Base-by-base conservation (phyloP, 495 filamentous ascomycete species). In the Aspergillus egyptiacus region DNA sequence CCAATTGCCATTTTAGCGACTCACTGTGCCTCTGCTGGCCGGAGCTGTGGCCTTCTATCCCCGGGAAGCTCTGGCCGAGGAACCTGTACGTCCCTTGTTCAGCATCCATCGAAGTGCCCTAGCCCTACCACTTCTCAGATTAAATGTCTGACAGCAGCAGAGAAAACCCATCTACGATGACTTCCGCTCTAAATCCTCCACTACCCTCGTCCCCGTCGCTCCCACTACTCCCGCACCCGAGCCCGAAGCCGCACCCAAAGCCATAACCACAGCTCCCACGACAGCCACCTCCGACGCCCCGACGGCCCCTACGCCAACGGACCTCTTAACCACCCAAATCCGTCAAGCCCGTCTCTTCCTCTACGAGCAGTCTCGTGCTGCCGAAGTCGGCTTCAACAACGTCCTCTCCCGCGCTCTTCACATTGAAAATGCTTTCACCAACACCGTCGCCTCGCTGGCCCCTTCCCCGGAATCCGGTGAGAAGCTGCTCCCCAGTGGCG, bases 91-190 rank as follows among this genome's bases (percentile, higher is more conserved):
- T 40, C 32, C 24, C 24, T 31, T 18, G 18, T 19, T 19, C n/a
- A n/a, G n/a, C 42, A 30, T 58, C 72, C 67, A 25, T 19, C 27
- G 3, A 25, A 11, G n/a, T n/a, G n/a, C 58, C 55, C 25, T 19
- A 17, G 11, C 35, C 7, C 13, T 2, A 19, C 15, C 23, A 3
- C n/a, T 40, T n/a, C n/a, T n/a, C n/a, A n/a, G 18, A 23, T n/a
- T 10, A n/a, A 7, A 22, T 19, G 1, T 14, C 42, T 46, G 24
- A 46, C 23, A 5, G 8, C 18, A 22, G 50, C 57, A 76, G 63
- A 85, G 82, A 59, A 95, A 94, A 74, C 81, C 90, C 41, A 93
- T 96, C 71, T 96, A 95, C 76, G 86, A 91, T 63, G 81, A 87
- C 67, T 74, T 77, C 64, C 55, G 70, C 45, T 49, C 63, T 60